These are phyloP conservation scores for Stephanodiscus triporus DNA, from an alignment of 108 stramenopile genomes.

Conservation along the genomic window DNA sequence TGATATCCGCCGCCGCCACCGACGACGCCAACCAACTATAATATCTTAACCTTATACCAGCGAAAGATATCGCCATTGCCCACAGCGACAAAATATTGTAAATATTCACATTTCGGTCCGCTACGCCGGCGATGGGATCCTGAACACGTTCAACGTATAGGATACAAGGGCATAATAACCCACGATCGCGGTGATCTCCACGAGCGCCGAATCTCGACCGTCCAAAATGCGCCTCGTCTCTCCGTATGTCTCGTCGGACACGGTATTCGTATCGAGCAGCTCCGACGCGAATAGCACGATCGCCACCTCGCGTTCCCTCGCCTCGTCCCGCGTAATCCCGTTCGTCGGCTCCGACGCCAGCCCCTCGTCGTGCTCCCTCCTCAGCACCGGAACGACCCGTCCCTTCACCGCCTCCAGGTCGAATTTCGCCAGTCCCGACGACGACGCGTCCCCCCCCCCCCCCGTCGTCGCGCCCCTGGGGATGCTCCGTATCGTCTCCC, in stretches of 20 bases:
- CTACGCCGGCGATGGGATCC: slow-evolving; percentile 63
- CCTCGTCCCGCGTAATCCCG: neutral
- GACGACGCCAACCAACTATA: no score
- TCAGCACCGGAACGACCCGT: slow-evolving; percentile 56
- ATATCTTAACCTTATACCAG: no score
- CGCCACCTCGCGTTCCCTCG: slow-evolving; percentile 55
- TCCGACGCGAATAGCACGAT: slow-evolving; percentile 73
- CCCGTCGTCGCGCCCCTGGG: no score
- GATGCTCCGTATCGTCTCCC: slow-evolving; percentile 63
- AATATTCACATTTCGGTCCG: no score
- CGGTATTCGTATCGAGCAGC: slow-evolving; percentile 69
- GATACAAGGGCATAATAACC: slow-evolving; percentile 84
- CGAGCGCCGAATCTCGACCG: slow-evolving; percentile 63
- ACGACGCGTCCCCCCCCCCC: slow-evolving; percentile 41
- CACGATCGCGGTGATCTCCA: slow-evolving; percentile 81
- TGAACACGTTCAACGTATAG: slow-evolving; percentile 81
- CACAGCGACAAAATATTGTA: no score
- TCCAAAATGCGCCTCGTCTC: slow-evolving; percentile 55
- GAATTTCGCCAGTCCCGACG: slow-evolving; percentile 28
- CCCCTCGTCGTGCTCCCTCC: slow-evolving; percentile 36
- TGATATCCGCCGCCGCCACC: no score
- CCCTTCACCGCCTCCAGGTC: slow-evolving; percentile 48
- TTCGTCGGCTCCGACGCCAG: neutral
- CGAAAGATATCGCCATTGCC: no score
- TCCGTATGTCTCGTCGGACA: slow-evolving; percentile 77